Evolutionary conservation across 805 yeast genomes (phyloP).

Genomic region (Teunomyces atbi): DNA sequence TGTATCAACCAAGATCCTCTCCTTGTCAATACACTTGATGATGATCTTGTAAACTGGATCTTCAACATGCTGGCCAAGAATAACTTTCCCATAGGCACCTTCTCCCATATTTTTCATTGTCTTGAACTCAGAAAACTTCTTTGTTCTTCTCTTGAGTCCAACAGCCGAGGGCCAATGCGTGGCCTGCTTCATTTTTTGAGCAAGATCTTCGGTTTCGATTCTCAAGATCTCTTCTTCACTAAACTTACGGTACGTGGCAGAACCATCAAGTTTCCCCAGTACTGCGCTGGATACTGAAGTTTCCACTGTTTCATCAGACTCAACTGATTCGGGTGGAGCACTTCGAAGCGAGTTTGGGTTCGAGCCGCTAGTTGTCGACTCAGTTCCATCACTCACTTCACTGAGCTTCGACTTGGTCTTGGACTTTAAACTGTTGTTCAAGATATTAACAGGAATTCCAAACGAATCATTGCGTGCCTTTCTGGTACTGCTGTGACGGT

Average conservation of each 20-base stretch:
- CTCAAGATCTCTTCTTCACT: constrained; percentile 44
- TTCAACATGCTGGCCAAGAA: constrained; percentile 65
- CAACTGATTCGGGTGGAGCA: background rate
- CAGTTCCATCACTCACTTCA: background rate
- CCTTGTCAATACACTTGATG: constrained; percentile 87
- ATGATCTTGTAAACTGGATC: constrained; percentile 68
- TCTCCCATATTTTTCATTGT: constrained; percentile 82
- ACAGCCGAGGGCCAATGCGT: constrained; percentile 47
- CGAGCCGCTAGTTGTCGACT: background rate
- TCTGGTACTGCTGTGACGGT: constrained; percentile 36
- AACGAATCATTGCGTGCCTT: constrained; percentile 26
- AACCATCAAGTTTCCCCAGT: background rate
- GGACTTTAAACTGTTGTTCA: constrained; percentile 6
- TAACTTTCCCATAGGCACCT: constrained; percentile 96
- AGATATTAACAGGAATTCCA: constrained; percentile 23
- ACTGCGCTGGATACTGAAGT: background rate
- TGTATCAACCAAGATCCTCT: constrained; percentile 89
- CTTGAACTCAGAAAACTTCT: constrained; percentile 67
- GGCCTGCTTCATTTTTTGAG: constrained; percentile 34
- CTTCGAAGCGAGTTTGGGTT: background rate
- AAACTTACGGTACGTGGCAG: constrained; percentile 18
- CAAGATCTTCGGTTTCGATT: constrained; percentile 46
- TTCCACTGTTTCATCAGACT: background rate
- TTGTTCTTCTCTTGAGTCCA: constrained; percentile 69
- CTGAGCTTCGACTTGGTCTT: constrained; percentile 2